A percentile compares a stretch with the other conserved stretches of the same genome.
Evolutionary conservation across 176 grass and related monocot species (phyloP).

Genomic region (Triticum urartu): DNA sequence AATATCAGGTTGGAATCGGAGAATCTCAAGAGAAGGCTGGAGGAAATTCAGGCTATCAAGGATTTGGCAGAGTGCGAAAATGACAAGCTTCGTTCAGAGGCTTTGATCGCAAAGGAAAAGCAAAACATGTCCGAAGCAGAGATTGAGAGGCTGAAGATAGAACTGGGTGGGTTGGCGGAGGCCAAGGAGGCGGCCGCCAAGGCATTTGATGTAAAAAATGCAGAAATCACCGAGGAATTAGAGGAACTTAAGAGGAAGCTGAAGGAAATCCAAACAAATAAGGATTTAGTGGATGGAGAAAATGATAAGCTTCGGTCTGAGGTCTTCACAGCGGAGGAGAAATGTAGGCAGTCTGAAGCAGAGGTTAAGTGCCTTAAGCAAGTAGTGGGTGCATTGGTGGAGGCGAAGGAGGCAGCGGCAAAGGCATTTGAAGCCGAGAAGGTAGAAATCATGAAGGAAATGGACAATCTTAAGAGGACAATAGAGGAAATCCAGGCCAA

Average conservation of each 20-base stretch:
- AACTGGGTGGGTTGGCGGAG: constrained; percentile 15
- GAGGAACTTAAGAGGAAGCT: neutral
- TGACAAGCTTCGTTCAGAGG: constrained; percentile 1
- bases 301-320: constrained; percentile 8
- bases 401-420: constrained; percentile 16
- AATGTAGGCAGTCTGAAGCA: constrained; percentile 3
- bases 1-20: neutral
- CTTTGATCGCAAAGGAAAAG: constrained; percentile 1
- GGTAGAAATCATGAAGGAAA: neutral
- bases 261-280: neutral
- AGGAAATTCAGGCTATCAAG: neutral
- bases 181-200: constrained; percentile 13
- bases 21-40: neutral
- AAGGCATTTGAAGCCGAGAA: neutral
- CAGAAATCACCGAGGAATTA: neutral
- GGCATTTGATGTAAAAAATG: neutral
- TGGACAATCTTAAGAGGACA: neutral
- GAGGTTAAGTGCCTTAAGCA: neutral
- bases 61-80: neutral
- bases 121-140: constrained; percentile 11
- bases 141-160: neutral
- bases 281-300: neutral
- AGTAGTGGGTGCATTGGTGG: constrained; percentile 15
- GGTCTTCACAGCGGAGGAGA: neutral
- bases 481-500: neutral